phyloP scores from a whole-genome alignment of 2,329 filamentous ascomycete genomes.

The Verticillium klebahnii region DNA sequence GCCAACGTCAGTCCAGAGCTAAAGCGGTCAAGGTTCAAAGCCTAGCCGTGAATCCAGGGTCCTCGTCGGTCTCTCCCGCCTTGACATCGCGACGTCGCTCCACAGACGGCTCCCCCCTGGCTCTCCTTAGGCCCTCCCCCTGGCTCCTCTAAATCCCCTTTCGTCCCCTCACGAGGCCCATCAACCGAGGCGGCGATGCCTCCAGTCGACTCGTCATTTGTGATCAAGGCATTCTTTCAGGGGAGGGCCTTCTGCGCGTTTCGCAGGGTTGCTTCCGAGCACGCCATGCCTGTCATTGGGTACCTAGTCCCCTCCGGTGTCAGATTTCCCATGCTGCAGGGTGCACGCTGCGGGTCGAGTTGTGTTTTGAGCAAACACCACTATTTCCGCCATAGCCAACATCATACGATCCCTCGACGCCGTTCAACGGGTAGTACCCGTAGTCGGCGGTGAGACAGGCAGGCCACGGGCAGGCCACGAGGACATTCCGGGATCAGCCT shows the following conservation, averaged over 20 bases:
- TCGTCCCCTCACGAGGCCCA: neutral
- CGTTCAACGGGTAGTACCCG: neutral
- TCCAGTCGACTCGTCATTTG: neutral
- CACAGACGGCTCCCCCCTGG: neutral
- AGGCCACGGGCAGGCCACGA: neutral
- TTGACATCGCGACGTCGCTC: neutral
- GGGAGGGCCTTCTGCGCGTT: neutral
- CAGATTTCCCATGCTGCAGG: neutral
- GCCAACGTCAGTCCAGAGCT: neutral
- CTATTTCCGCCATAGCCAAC: neutral
- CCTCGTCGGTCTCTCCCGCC: neutral
- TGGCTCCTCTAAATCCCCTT: neutral
- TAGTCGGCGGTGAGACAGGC: slow-evolving; percentile 1
- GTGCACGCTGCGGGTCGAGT: neutral
- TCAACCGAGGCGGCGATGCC: neutral
- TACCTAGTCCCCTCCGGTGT: neutral
- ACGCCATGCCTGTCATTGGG: neutral
- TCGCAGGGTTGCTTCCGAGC: neutral
- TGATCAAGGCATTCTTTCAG: neutral
- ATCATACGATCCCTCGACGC: slow-evolving; percentile 2
- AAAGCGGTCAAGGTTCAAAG: neutral
- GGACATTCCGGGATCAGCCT: neutral
- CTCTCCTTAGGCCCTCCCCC: neutral
- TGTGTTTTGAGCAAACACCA: neutral
- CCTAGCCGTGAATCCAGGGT: neutral